These are phyloP conservation scores for Acephala macrosclerotiorum DNA, from an alignment of 2,329 filamentous ascomycete species.

Conservation along the genomic window DNA sequence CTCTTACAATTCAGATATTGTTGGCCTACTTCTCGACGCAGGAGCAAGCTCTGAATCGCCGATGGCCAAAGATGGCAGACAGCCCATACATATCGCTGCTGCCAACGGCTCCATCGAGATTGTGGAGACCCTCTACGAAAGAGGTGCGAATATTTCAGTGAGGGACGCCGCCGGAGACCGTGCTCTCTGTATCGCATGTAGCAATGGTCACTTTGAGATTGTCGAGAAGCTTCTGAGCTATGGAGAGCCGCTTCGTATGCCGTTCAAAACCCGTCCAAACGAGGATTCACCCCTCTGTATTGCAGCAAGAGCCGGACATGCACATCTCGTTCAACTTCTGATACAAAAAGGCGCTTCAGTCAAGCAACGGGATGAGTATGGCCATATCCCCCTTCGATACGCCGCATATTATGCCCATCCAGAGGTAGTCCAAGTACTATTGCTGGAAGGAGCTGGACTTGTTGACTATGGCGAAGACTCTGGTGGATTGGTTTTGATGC, in stretches of 20 bases:
- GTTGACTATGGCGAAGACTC: conserved; percentile 18
- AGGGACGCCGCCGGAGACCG: conserved; percentile 10
- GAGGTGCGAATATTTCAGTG: neutral
- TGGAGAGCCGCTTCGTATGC: conserved; percentile 15
- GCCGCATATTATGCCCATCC: conserved; percentile 24
- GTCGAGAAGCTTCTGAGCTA: conserved; percentile 19
- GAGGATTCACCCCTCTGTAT: conserved; percentile 22
- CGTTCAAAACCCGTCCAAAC: conserved; percentile 6
- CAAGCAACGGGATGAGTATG: conserved; percentile 19
- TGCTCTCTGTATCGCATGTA: conserved; percentile 19
- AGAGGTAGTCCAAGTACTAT: conserved; percentile 16
- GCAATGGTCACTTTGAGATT: conserved; percentile 21
- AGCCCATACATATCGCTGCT: conserved; percentile 23
- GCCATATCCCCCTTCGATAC: conserved; percentile 22
- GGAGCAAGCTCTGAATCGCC: conserved; percentile 19
- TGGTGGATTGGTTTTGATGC: conserved; percentile 10
- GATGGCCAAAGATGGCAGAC: conserved; percentile 8
- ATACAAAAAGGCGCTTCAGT: conserved; percentile 21
- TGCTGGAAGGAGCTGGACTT: conserved; percentile 23
- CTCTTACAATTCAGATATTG: conserved; percentile 15
- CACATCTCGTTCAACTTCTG: conserved; percentile 20
- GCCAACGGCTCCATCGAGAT: conserved; percentile 13
- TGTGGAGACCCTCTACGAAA: conserved; percentile 8
- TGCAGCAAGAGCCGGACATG: conserved; percentile 19
- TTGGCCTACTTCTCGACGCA: conserved; percentile 20